Evolutionary conservation across 352 stramenopile genomes (phyloP).

Genomic region (Peronosclerospora sorghi): DNA sequence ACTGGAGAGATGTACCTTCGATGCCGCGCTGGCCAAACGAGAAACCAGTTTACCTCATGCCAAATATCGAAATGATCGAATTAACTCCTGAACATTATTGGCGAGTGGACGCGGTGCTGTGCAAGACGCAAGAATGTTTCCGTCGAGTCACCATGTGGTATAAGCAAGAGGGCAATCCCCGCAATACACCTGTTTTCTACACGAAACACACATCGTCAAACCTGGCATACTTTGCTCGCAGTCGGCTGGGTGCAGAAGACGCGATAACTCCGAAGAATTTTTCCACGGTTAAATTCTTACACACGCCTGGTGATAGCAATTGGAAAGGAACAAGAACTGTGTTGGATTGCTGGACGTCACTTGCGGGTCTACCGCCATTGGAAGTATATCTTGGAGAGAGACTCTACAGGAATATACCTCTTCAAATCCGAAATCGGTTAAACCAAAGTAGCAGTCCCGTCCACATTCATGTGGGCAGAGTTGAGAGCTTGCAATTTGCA

Average conservation of each 20-base stretch:
- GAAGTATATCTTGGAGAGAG: conserved; percentile 22
- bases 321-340: conserved; percentile 39
- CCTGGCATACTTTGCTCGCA: conserved; percentile 14
- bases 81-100: conserved; percentile 34
- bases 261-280: conserved; percentile 29
- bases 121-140: conserved; percentile 42
- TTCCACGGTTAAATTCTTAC: conserved; percentile 26
- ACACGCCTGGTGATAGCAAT: conserved; percentile 35
- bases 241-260: conserved; percentile 7
- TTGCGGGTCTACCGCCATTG: conserved; percentile 30
- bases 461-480: conserved; percentile 15
- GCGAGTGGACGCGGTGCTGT: conserved; percentile 39
- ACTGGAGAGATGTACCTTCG: conserved; percentile 24
- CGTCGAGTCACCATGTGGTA: conserved; percentile 34
- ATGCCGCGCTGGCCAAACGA: conserved; percentile 14
- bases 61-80: conserved; percentile 52
- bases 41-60: conserved; percentile 39
- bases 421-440: conserved; percentile 7
- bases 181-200: conserved; percentile 25
- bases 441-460: conserved; percentile 14
- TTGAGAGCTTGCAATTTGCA: conserved; percentile 23
- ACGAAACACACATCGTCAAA: conserved; percentile 43
- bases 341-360: conserved; percentile 40
- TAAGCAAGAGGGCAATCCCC: conserved; percentile 30
- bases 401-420: conserved; percentile 13